These are phyloP conservation scores for Verticillium albo-atrum DNA, from an alignment of 2,329 filamentous ascomycete species.

Conservation along the genomic window DNA sequence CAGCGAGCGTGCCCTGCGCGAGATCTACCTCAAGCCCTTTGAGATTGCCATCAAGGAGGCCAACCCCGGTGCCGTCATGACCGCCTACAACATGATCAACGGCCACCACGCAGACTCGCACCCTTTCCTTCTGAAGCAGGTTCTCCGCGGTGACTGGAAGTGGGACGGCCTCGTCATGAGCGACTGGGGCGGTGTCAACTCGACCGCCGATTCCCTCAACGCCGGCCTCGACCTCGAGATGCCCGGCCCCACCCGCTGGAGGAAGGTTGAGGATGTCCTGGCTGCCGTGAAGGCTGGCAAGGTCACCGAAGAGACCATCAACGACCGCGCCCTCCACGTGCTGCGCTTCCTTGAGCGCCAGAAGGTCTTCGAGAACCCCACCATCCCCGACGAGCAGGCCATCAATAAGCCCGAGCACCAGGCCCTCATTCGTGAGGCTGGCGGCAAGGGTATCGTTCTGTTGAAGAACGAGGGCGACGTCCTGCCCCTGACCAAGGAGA, in stretches of 20 bases:
- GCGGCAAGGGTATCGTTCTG: constrained; percentile 65
- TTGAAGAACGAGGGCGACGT: constrained; percentile 64
- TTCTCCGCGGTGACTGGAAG: constrained; percentile 53
- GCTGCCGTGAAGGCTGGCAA: constrained; percentile 1
- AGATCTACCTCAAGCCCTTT: constrained; percentile 29
- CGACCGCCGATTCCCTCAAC: constrained; percentile 15
- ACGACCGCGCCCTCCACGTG: background rate
- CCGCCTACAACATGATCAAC: constrained; percentile 33
- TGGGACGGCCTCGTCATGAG: constrained; percentile 55
- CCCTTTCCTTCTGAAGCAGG: constrained; percentile 38
- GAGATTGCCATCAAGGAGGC: constrained; percentile 29
- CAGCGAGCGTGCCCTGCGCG: constrained; percentile 50
- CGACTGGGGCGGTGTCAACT: constrained; percentile 43
- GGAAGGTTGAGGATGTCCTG: constrained; percentile 7
- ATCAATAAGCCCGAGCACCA: constrained; percentile 10
- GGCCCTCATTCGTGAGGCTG: constrained; percentile 21
- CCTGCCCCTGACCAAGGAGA: constrained; percentile 48
- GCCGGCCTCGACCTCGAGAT: constrained; percentile 31
- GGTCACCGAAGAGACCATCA: background rate
- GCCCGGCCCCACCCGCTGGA: constrained; percentile 29
- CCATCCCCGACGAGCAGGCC: constrained; percentile 8
- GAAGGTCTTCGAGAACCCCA: background rate
- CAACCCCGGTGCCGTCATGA: constrained; percentile 30
- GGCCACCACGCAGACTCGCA: constrained; percentile 36
- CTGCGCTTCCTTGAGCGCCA: background rate